Percentiles rank a stretch among this genome's conserved stretches.
phyloP scores from a whole-genome alignment of 495 filamentous ascomycete genomes.

The Penicillium argentinense region DNA sequence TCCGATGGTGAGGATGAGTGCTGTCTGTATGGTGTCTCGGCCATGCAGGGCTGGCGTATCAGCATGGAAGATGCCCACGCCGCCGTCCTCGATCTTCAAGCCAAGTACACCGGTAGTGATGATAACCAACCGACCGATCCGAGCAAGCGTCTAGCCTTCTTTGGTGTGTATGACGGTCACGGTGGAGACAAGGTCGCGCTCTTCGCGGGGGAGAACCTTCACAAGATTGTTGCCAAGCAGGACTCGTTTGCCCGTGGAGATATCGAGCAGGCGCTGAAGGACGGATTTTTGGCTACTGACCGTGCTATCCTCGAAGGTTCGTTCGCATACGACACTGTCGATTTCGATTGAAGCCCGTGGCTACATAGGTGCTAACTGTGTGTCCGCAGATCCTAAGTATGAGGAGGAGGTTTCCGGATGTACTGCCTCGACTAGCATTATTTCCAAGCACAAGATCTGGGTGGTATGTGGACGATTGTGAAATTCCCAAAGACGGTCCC shows the following conservation, averaged over 20 bases:
- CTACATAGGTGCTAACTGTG: slow-evolving; percentile 5
- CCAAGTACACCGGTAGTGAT: slow-evolving; percentile 53
- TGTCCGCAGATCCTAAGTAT: slow-evolving; percentile 77
- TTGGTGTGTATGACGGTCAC: slow-evolving; percentile 97
- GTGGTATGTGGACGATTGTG: slow-evolving; percentile 63
- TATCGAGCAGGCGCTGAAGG: slow-evolving; percentile 93
- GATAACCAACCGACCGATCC: slow-evolving; percentile 58
- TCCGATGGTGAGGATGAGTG: slow-evolving; percentile 89
- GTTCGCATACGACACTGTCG: slow-evolving; percentile 26
- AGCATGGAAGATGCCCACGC: slow-evolving; percentile 99
- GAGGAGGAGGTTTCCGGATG: slow-evolving; percentile 98
- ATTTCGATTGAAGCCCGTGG: no score
- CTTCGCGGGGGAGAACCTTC: slow-evolving; percentile 89
- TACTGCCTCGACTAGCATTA: slow-evolving; percentile 86
- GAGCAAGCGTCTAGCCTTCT: slow-evolving; percentile 83
- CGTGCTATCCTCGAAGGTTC: slow-evolving; percentile 91
- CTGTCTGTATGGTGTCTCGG: slow-evolving; percentile 88
- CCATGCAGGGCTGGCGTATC: slow-evolving; percentile 99
- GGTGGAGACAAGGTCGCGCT: slow-evolving; percentile 94
- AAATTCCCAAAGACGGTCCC: neutral
- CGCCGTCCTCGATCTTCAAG: slow-evolving; percentile 80
- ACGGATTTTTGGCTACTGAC: slow-evolving; percentile 95
- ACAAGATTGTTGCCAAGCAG: slow-evolving; percentile 92
- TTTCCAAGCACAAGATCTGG: slow-evolving; percentile 89
- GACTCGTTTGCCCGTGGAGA: slow-evolving; percentile 87